These are phyloP conservation scores for Blumeriella jaapii DNA, from an alignment of 2,329 filamentous ascomycete genomes.

Conservation along the genomic window DNA sequence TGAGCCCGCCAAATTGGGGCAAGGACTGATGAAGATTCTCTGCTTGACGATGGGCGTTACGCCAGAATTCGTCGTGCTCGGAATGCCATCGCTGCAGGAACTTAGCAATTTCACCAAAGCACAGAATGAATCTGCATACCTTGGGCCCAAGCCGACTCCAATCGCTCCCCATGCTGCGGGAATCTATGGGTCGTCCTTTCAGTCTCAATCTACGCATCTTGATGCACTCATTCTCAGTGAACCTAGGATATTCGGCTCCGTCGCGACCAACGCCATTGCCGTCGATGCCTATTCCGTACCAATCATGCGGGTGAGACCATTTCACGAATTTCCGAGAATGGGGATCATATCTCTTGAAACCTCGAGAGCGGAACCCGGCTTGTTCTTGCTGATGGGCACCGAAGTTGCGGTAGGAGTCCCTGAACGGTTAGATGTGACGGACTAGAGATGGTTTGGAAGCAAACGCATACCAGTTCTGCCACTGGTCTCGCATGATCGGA, in stretches of 20 bases:
- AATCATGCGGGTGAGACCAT: constrained; percentile 18
- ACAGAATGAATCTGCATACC: constrained; percentile 7
- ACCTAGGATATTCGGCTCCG: too few relatives aligned
- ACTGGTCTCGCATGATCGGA: constrained; percentile 19
- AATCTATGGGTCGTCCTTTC: constrained; percentile 8
- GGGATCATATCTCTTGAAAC: constrained; percentile 23
- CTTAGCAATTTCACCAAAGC: neutral
- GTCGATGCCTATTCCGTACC: constrained; percentile 4
- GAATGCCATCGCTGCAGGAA: constrained; percentile 18
- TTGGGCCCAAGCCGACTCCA: constrained; percentile 22
- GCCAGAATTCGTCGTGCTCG: constrained; percentile 24
- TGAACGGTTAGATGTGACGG: constrained; percentile 5
- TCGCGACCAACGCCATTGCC: constrained; percentile 9
- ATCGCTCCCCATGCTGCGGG: constrained; percentile 16
- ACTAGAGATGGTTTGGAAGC: neutral
- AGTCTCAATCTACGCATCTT: constrained; percentile 10
- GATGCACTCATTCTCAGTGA: constrained; percentile 16
- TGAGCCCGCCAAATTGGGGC: too few relatives aligned
- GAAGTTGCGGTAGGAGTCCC: constrained; percentile 22
- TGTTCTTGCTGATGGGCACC: constrained; percentile 2
- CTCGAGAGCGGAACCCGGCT: constrained; percentile 2
- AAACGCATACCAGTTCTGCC: constrained; percentile 23
- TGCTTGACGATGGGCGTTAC: constrained; percentile 20
- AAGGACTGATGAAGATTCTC: constrained; percentile 17
- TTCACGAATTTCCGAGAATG: constrained; percentile 19